A percentile compares a stretch with the other conserved stretches of the same genome.
Evolutionary conservation across 2,329 filamentous ascomycete species (phyloP).

Genomic region (Paecilomyces sp.): DNA sequence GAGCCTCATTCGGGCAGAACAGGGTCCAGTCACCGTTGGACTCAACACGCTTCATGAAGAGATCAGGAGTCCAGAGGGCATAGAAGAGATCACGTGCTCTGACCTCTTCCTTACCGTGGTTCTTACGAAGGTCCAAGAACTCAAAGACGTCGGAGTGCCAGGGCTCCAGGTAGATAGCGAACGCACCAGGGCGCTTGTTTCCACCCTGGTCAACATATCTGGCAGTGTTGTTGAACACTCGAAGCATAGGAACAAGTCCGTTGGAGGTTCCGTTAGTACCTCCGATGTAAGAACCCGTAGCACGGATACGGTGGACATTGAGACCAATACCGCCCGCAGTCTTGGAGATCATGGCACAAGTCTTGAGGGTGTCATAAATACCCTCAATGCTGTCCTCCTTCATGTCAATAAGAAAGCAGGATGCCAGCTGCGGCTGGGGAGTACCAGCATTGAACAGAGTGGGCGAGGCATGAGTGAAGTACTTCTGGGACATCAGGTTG

Average conservation of each 20-base stretch:
- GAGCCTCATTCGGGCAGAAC: slow-evolving; percentile 96
- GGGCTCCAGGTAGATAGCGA: slow-evolving; percentile 97
- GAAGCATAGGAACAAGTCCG: slow-evolving; percentile 93
- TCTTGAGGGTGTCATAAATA: slow-evolving; percentile 98
- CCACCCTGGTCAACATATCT: slow-evolving; percentile 98
- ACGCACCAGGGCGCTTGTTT: slow-evolving; percentile 97
- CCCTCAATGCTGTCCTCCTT: slow-evolving; percentile 99
- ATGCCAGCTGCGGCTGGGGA: slow-evolving; percentile 87
- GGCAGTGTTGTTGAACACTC: slow-evolving; percentile 98
- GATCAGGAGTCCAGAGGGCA: slow-evolving; percentile 94
- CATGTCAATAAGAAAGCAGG: slow-evolving; percentile 98
- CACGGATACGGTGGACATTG: slow-evolving; percentile 93
- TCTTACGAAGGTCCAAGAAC: slow-evolving; percentile 97
- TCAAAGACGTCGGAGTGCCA: slow-evolving; percentile 98
- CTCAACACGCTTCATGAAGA: slow-evolving; percentile 99
- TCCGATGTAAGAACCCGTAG: slow-evolving; percentile 95
- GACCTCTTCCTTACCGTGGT: slow-evolving; percentile 97
- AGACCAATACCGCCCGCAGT: slow-evolving; percentile 96
- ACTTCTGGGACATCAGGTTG: slow-evolving; percentile 97
- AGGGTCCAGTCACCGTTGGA: slow-evolving; percentile 95
- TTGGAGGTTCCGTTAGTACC: slow-evolving; percentile 98
- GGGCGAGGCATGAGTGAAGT: slow-evolving; percentile 95
- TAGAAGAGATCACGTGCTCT: slow-evolving; percentile 97
- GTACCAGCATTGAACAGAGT: slow-evolving; percentile 98
- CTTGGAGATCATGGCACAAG: slow-evolving; percentile 99